Percentiles rank a stretch among this genome's conserved stretches.
These are phyloP conservation scores for Somion occarium DNA, from an alignment of 1,284 basidiomycete genomes.

Conservation along the genomic window DNA sequence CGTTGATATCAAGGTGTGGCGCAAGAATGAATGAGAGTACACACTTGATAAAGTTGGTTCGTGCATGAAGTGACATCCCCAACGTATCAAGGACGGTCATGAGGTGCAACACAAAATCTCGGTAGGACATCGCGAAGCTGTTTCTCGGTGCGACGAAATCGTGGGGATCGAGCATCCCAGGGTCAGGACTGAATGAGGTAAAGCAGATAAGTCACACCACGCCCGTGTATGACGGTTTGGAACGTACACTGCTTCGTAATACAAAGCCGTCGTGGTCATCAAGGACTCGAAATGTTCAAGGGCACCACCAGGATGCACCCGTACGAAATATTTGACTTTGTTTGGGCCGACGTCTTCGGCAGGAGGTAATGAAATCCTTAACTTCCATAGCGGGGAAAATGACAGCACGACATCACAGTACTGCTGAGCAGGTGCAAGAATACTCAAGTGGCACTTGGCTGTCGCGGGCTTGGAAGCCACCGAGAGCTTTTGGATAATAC, in stretches of 20 bases:
- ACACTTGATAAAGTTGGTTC: conserved; percentile 74
- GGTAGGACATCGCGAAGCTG: conserved; percentile 74
- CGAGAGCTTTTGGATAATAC: conserved; percentile 67
- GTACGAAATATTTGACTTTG: conserved; percentile 75
- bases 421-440: conserved; percentile 63
- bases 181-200: conserved; percentile 53
- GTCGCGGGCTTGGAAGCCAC: conserved; percentile 64
- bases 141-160: conserved; percentile 74
- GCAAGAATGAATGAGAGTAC: conserved; percentile 19
- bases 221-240: background rate
- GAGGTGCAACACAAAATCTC: conserved; percentile 73
- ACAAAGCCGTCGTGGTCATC: conserved; percentile 69
- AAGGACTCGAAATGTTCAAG: conserved; percentile 77
- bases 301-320: conserved; percentile 74
- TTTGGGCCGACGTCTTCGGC: conserved; percentile 61
- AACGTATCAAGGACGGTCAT: conserved; percentile 73
- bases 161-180: conserved; percentile 63
- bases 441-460: conserved; percentile 69
- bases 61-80: conserved; percentile 72
- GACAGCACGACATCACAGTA: conserved; percentile 72
- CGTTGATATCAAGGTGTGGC: background rate
- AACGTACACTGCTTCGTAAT: conserved; percentile 72
- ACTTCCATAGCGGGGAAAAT: conserved; percentile 65
- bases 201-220: conserved; percentile 13
- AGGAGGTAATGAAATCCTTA: conserved; percentile 69